Base-by-base conservation (phyloP, 345 rosid genomes). In the Sisymbrium altissimum region DNA sequence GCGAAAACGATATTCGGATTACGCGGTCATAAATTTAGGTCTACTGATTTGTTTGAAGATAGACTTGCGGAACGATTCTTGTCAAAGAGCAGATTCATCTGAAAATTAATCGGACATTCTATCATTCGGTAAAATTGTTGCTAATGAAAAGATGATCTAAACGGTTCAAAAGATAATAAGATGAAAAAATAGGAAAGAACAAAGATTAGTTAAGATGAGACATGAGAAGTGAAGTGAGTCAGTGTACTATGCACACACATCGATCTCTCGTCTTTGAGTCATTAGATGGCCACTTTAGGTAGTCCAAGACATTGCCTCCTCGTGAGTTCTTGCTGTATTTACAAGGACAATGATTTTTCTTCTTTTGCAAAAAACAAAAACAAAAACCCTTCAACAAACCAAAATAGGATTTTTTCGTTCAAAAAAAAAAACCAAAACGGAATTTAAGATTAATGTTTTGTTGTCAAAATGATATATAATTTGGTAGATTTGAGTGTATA, bases 271-370 rank as follows among this genome's bases (percentile, higher is more conserved):
- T 39, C 75, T 59, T 15, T 48, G 67, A 52, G 55, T 18, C 55
- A 53, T 41, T 41, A 63, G 44, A 63, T 39, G 23, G 44, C 60
- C 44, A 61, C 54, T 63, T 62, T 41, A 64, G 56, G 64, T 72
- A 43, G 55, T 62, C 70, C 45, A 38, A 27, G 55, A 71, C 64
- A 43, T 71, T 41, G 64, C 45, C 64, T 64, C 27, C 70, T 72
- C 70, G 77, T 72, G 77, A 72, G 44, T 45, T 54, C 57, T 21
- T 50, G 46, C 19, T 64, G 64, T 18, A 53, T 63, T 41, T 52
- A 53, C 76, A 72, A 72, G 56, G 76, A 54, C 65, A 64, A 73
- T 64, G 25, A 44, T 73, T 55, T n/a, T 25, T 43, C 55, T 33
- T 44, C n/a, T 33, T 54, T 55, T 11, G 14, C 27, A 41, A 17